These are phyloP conservation scores for Starmerella apis DNA, from an alignment of 805 yeast species.

Conservation along the genomic window DNA sequence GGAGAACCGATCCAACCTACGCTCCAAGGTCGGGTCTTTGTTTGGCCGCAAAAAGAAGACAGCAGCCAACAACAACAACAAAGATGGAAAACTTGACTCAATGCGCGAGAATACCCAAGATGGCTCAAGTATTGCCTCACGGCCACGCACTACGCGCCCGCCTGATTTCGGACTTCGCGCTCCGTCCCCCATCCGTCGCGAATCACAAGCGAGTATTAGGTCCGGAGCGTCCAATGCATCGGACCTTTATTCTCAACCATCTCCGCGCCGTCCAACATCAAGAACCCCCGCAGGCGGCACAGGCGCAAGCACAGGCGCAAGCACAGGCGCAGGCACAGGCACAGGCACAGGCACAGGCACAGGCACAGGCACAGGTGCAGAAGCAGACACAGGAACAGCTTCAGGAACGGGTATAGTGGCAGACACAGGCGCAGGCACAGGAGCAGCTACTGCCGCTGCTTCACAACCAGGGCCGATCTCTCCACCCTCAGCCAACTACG, in stretches of 20 bases:
- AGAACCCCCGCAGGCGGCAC: not conserved
- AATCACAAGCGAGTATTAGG: slow-evolving; percentile 1
- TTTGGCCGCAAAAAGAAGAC: slow-evolving; percentile 29
- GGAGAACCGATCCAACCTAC: slow-evolving; percentile 19
- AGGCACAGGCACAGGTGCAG: not conserved
- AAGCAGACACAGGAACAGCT: not conserved
- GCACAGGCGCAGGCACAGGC: not conserved
- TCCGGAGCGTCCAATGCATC: not conserved
- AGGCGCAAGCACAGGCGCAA: not conserved
- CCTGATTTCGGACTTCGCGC: slow-evolving; percentile 22
- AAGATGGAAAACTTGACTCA: slow-evolving; percentile 4
- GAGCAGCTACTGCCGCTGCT: not conserved
- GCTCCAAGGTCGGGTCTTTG: slow-evolving; percentile 33
- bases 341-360: not conserved
- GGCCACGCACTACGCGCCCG: slow-evolving; percentile 18
- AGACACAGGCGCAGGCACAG: not conserved
- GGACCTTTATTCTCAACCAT: slow-evolving; percentile 13
- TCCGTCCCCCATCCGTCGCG: slow-evolving; percentile 11
- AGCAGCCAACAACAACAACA: slow-evolving; percentile 3
- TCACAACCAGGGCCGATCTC: not conserved
- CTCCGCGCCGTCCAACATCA: slow-evolving; percentile 8
- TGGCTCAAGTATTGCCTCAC: slow-evolving; percentile 8
- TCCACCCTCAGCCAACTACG: not conserved
- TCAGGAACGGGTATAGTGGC: not conserved
- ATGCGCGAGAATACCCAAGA: slow-evolving; percentile 11